Conservation (phyloP, 2,329 filamentous ascomycete genomes). For the Penicillium griseofulvum region DNA sequence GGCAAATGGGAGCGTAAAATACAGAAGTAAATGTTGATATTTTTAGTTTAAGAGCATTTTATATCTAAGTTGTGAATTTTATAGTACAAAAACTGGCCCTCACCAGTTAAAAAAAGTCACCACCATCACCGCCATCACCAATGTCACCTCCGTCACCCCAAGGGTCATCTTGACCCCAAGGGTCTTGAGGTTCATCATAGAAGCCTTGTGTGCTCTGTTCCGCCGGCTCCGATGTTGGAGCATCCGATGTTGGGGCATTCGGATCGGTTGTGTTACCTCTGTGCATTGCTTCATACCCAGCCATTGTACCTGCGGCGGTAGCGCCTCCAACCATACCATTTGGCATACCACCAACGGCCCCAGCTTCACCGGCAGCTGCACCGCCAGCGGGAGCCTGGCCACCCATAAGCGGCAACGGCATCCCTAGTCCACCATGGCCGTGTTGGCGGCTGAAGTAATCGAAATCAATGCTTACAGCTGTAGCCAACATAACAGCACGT, state of each 20-base stretch:
- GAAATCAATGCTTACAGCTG: slow-evolving; percentile 64
- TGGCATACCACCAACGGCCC: slow-evolving; percentile 36
- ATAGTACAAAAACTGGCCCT: slow-evolving; percentile 2
- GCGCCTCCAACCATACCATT: slow-evolving; percentile 46
- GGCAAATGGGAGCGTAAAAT: background rate
- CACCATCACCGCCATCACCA: slow-evolving; percentile 23
- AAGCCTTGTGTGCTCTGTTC: slow-evolving; percentile 19
- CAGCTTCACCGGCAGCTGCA: slow-evolving; percentile 38
- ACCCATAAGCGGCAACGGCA: slow-evolving; percentile 49
- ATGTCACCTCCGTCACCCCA: slow-evolving; percentile 11
- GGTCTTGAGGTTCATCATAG: slow-evolving; percentile 26
- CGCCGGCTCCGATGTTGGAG: slow-evolving; percentile 8
- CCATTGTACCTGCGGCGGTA: slow-evolving; percentile 58
- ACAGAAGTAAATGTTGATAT: background rate
- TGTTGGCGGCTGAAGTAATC: slow-evolving; percentile 67
- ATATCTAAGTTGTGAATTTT: background rate
- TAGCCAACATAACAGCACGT: slow-evolving; percentile 64
- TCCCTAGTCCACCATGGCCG: slow-evolving; percentile 45
- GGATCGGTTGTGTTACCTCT: slow-evolving; percentile 43
- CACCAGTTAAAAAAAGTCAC: slow-evolving; percentile 29
- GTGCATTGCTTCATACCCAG: slow-evolving; percentile 63
- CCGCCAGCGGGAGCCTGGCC: slow-evolving; percentile 42
- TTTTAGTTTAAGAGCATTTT: background rate
- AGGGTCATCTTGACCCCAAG: slow-evolving; percentile 20
- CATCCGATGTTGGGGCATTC: slow-evolving; percentile 14